These are phyloP conservation scores for Chaetomiaceae sp. DNA, from an alignment of 2,329 filamentous ascomycete genomes.

Conservation along the genomic window DNA sequence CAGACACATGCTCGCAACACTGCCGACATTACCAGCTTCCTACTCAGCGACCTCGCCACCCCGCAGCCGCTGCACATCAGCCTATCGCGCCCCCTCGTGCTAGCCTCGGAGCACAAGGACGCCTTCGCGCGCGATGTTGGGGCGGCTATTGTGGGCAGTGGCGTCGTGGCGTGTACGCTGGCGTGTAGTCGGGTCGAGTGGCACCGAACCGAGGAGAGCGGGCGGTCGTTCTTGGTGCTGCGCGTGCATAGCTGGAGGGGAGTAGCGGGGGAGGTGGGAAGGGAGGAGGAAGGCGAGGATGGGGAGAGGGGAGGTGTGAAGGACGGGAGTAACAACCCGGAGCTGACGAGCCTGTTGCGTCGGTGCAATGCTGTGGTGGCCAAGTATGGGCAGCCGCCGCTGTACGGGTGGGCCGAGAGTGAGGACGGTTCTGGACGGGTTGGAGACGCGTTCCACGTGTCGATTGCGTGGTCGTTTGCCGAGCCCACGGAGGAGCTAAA, in stretches of 20 bases:
- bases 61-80: slow-evolving; percentile 84
- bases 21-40: slow-evolving; percentile 55
- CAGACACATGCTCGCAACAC: too few relatives aligned
- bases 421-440: slow-evolving; percentile 13
- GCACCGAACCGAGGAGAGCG: slow-evolving; percentile 48
- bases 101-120: slow-evolving; percentile 66
- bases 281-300: not conserved
- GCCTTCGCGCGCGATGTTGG: slow-evolving; percentile 55
- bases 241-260: slow-evolving; percentile 39
- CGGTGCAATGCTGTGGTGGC: slow-evolving; percentile 59
- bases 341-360: slow-evolving; percentile 56
- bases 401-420: slow-evolving; percentile 50
- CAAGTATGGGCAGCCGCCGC: slow-evolving; percentile 58
- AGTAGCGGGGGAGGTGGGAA: not conserved
- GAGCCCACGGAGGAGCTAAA: slow-evolving; percentile 41
- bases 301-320: not conserved
- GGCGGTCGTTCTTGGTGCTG: slow-evolving; percentile 82
- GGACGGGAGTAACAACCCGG: slow-evolving; percentile 34
- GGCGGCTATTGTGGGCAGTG: slow-evolving; percentile 31
- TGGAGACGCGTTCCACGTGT: slow-evolving; percentile 69
- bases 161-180: slow-evolving; percentile 29
- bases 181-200: slow-evolving; percentile 36
- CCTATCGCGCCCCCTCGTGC: slow-evolving; percentile 72
- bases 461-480: slow-evolving; percentile 75
- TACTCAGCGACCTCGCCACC: slow-evolving; percentile 71